phyloP scores from a whole-genome alignment of 148 eudicot genomes.

The Tetragonia tetragonoides region DNA sequence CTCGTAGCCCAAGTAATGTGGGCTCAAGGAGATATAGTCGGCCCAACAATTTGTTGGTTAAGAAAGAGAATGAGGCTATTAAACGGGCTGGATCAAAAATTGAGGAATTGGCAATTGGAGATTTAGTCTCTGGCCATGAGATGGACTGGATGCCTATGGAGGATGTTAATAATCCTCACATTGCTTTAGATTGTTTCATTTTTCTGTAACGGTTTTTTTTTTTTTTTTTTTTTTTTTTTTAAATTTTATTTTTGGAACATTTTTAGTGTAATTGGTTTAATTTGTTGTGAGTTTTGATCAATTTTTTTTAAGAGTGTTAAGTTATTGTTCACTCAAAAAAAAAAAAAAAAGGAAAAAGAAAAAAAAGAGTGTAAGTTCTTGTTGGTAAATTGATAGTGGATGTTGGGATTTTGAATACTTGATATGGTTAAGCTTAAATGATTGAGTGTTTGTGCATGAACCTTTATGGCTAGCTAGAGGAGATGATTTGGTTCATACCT shows the following conservation, averaged over 20 bases:
- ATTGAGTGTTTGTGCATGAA: no score
- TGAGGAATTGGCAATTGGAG: conserved; percentile 33
- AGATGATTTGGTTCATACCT: no score
- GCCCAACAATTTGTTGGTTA: conserved; percentile 29
- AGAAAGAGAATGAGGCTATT: conserved; percentile 32
- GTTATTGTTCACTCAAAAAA: no score
- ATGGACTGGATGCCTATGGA: conserved; percentile 46
- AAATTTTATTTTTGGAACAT: not conserved
- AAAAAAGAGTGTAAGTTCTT: no score
- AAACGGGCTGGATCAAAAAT: conserved; percentile 35
- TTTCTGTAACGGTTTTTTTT: conserved; percentile 40
- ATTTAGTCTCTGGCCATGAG: conserved; percentile 31
- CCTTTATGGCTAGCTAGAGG: no score
- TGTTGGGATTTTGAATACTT: no score
- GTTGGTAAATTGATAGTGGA: no score
- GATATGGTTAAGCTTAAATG: no score
- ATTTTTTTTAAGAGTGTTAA: no score
- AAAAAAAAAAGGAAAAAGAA: no score
- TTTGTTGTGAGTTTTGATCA: not conserved
- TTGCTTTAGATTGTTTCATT: conserved; percentile 87
- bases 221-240: not conserved
- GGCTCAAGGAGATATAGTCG: conserved; percentile 20
- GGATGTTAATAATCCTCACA: conserved; percentile 69
- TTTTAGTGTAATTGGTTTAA: not conserved
- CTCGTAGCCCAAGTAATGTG: conserved; percentile 35